Evolutionary conservation across 2,329 filamentous ascomycete species (phyloP).

Genomic region (Exophiala aquamarina): DNA sequence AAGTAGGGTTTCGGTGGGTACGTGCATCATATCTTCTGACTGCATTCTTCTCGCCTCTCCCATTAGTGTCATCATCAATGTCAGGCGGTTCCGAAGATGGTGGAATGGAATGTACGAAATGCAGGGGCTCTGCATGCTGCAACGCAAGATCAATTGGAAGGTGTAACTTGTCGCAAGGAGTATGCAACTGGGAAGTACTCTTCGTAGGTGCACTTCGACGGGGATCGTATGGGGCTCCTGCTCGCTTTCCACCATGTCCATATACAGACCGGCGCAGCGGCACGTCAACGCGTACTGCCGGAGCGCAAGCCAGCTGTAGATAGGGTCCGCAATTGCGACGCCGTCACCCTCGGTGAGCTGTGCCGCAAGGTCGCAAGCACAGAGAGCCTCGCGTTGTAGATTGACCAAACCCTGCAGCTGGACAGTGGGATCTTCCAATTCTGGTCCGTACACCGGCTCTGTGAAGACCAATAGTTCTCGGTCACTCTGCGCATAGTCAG

Average conservation of each 20-base stretch:
- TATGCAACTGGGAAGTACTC: constrained; percentile 5
- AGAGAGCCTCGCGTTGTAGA: neutral
- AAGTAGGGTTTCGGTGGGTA: constrained; percentile 11
- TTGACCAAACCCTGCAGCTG: neutral
- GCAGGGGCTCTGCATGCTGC: constrained; percentile 1
- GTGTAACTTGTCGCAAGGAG: constrained; percentile 13
- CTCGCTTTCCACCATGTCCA: constrained; percentile 10
- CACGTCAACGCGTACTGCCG: constrained; percentile 13
- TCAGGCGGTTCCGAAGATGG: constrained; percentile 8
- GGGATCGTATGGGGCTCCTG: neutral
- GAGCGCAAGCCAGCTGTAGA: constrained; percentile 12
- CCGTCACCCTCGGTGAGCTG: neutral
- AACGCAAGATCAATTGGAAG: constrained; percentile 9
- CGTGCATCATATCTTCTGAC: neutral
- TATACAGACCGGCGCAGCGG: constrained; percentile 4
- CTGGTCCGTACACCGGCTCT: constrained; percentile 2
- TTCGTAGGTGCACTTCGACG: constrained; percentile 1
- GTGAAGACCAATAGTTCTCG: constrained; percentile 9
- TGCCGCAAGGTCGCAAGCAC: neutral
- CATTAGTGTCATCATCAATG: constrained; percentile 12
- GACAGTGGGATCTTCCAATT: neutral
- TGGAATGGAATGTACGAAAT: constrained; percentile 11
- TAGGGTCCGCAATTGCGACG: constrained; percentile 1
- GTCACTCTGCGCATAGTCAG: constrained; percentile 2
- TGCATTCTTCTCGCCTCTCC: constrained; percentile 5